Evolutionary conservation across 768 basidiomycete genomes (phyloP), one percentile per base, ranked within the genome.

Genomic region (Lentinus brumalis): DNA sequence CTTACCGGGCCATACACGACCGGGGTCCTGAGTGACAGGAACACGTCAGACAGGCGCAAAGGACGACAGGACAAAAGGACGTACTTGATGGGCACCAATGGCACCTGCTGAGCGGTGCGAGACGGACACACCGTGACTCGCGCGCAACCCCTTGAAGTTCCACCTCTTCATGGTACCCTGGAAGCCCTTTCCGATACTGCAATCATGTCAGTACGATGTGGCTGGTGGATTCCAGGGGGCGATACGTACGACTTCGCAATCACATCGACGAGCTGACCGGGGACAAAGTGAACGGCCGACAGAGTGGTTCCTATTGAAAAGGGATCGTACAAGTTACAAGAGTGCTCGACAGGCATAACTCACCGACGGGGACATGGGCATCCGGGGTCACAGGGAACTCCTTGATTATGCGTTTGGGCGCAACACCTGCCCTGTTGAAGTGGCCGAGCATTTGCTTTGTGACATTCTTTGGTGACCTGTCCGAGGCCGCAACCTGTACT

Each of bases 101-200:
- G 95, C 91, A 69, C 97, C 97, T 29, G 89, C 86, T 9, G 90
- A 89, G 70, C 97, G 89, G 80, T 98, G 97, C 9, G 93, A 93
- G 65, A 95, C 71, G 62, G 97, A 98, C 50, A 93, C 92, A 88
- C 97, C 97, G 72, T 99, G 97, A 75, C 93, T 92, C 2, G 94
- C 96, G 49, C 87, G 85, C 32, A 95, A 76, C 75, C 97, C 97
- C 68, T 88, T 84, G 77, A 96, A 98, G 38, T 89, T 88, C 87
- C 94, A 95, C 50, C 93, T 82, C 73, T 98, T 99, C 97, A 99
- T 99, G 31, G 83, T 87, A 69, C 97, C 97, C 64, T 94, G 91
- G 75, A 96, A 98, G 8, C 97, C 97, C 76, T 98, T 98, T 26
- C 97, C 97, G 59, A 96, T 91, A 4, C 96, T 99, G 58, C 49